Percentiles rank a stretch among this genome's conserved stretches.
These are phyloP conservation scores for Sclerotinia spermophila DNA, from an alignment of 2,329 filamentous ascomycete genomes.

Conservation along the genomic window DNA sequence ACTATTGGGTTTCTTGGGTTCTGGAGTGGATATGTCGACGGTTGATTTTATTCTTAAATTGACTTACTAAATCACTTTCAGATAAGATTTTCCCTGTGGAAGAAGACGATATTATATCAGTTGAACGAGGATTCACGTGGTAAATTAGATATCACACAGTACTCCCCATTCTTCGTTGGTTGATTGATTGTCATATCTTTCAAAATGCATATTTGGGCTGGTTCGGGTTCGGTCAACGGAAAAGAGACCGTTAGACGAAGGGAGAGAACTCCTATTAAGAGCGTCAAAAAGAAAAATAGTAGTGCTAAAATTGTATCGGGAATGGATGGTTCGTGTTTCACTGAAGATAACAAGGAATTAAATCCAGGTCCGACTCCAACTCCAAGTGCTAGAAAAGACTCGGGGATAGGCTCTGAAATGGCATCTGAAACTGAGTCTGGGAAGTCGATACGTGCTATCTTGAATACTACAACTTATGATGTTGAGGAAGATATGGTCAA, in stretches of 20 bases:
- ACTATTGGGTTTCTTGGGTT: not conserved
- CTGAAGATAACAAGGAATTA: not conserved
- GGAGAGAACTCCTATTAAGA: not conserved
- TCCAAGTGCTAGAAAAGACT: not conserved
- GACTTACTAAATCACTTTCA: not conserved
- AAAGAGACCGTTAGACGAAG: slow-evolving; percentile 1
- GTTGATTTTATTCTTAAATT: too few species aligned
- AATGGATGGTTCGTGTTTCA: not conserved
- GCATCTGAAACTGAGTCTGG: not conserved
- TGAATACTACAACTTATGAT: not conserved
- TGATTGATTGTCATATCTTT: not conserved
- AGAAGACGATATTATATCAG: not conserved
- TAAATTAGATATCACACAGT: not conserved
- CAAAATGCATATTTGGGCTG: slow-evolving; percentile 11
- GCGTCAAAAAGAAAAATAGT: not conserved
- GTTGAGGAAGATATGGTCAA: not conserved
- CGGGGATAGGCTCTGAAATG: not conserved
- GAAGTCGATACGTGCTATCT: not conserved
- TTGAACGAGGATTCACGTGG: not conserved
- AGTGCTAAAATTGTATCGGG: not conserved
- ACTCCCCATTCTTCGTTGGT: not conserved
- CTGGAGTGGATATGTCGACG: not conserved
- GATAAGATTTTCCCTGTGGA: not conserved
- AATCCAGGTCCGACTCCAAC: not conserved
- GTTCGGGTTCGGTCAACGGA: not conserved